Base-by-base conservation (phyloP, 2,329 filamentous ascomycete species). In the Rhinocladiella mackenziei region DNA sequence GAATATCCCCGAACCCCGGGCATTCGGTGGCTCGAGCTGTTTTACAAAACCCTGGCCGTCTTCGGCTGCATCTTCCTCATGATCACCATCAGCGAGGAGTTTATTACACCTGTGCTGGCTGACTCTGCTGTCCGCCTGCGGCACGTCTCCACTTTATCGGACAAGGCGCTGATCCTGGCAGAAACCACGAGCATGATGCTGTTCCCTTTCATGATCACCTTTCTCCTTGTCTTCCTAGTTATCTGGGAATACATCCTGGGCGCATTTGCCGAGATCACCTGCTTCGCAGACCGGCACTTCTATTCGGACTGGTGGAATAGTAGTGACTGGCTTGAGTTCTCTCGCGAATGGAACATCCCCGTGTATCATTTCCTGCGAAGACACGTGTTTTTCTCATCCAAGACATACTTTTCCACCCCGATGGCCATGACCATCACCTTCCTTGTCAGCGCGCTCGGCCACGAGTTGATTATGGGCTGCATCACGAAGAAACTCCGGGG, bases 221-320 rank as follows among this genome's bases (percentile, higher is more conserved):
- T 97, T 64, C 73, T 97, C 3, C 80, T 97, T 35, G 89, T 97
- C 43, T 98, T 98, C 71, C 81, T 98, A 46, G 89, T 96, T 65
- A 97, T 97, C 59, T 98, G 97, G 65, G 92, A 98, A 65, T 98
- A 97, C 65, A 78, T 95, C 8, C 79, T 97, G 23, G 92, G 91
- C 45, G 89, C 89, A 35, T 95, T 94, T 60, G 92, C 89, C 10
- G 92, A 98, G 65, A 86, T 97, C 56, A 95, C 89, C 13, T 77
- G 83, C 58, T 97, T 97, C 64, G 91, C 84, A 39, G 92, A 97
- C 65, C 81, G 91, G 29, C 87, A 92, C 65, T 97, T 97, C 70
- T 98, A 96, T 71, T 73, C 75, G 29, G 80, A 83, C 64, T 83
- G 79, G 78, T 83, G 79, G 79, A 83, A 83, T 56, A 75, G 71